These are phyloP conservation scores for Ceratorhiza oryzae-sativae DNA, from an alignment of 1,284 basidiomycete species.

Conservation along the genomic window DNA sequence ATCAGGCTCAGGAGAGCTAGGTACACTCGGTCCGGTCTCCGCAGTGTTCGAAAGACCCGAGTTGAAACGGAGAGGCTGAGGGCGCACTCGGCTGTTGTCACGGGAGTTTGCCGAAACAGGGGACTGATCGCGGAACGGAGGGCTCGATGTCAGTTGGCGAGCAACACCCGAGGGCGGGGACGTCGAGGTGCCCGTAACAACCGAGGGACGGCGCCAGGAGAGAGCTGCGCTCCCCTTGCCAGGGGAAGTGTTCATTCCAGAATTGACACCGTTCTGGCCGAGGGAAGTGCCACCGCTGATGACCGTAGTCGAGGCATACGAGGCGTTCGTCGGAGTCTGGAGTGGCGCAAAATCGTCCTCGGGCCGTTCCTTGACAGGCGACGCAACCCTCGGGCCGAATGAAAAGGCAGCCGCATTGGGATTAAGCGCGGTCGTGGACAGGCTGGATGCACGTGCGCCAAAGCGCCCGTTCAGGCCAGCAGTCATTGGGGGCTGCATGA, in stretches of 20 bases:
- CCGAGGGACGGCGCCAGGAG: constrained; percentile 69
- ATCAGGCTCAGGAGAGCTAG: constrained; percentile 35
- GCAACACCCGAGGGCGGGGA: constrained; percentile 61
- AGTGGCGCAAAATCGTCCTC: constrained; percentile 41
- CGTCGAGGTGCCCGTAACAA: constrained; percentile 68
- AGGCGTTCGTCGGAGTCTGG: constrained; percentile 51
- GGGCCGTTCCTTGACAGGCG: constrained; percentile 26
- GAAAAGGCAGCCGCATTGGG: constrained; percentile 60
- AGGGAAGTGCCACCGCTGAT: constrained; percentile 75
- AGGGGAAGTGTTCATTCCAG: constrained; percentile 50
- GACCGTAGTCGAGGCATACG: constrained; percentile 64
- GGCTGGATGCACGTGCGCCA: constrained; percentile 52
- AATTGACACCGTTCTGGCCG: constrained; percentile 44
- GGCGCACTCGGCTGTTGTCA: constrained; percentile 52
- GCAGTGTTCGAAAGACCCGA: constrained; percentile 16
- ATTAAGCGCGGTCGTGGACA: constrained; percentile 45
- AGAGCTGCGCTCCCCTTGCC: constrained; percentile 78
- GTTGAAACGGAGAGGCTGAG: constrained; percentile 70
- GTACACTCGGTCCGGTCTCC: constrained; percentile 26
- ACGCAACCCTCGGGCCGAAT: constrained; percentile 39
- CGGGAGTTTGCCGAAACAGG: constrained; percentile 37
- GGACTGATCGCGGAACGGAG: constrained; percentile 38
- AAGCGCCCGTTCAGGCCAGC: constrained; percentile 77
- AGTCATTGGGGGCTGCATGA: constrained; percentile 70
- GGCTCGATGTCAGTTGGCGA: constrained; percentile 23